phyloP scores from a whole-genome alignment of 352 stramenopile genomes.

The Thalassiosira mediterranea region DNA sequence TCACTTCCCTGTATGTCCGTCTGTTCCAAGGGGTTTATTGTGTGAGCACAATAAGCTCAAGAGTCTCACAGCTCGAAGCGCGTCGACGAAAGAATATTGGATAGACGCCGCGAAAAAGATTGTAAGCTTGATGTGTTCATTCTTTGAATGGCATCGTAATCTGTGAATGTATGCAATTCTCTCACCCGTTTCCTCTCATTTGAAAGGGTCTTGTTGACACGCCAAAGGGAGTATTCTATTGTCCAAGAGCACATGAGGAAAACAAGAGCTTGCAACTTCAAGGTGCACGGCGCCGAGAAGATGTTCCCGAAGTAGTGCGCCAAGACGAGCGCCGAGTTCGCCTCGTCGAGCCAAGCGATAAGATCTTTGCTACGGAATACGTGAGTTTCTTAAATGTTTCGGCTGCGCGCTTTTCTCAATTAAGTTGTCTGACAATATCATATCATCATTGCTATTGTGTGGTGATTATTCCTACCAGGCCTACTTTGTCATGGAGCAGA shows the following conservation, averaged over 20 bases:
- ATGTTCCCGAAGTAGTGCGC: not conserved
- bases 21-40: slow-evolving; percentile 32
- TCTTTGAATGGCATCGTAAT: not conserved
- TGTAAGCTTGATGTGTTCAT: slow-evolving; percentile 15
- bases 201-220: slow-evolving; percentile 13
- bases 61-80: slow-evolving; percentile 41
- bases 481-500: slow-evolving; percentile 59
- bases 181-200: not conserved
- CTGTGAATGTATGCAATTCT: not conserved
- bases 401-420: too few relatives aligned
- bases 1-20: slow-evolving; percentile 50
- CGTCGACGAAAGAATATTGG: slow-evolving; percentile 57
- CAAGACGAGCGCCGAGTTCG: not conserved
- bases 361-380: slow-evolving; percentile 53
- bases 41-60: slow-evolving; percentile 53
- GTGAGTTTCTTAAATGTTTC: too few relatives aligned
- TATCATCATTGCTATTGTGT: too few relatives aligned
- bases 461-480: too few relatives aligned
- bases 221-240: slow-evolving; percentile 18
- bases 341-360: slow-evolving; percentile 42
- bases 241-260: slow-evolving; percentile 5
- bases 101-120: slow-evolving; percentile 43
- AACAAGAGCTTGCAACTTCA: slow-evolving; percentile 5
- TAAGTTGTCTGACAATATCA: too few relatives aligned
- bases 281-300: not conserved